Evolutionary conservation across 2,329 filamentous ascomycete species (phyloP).

Genomic region (Colletotrichum sp.): DNA sequence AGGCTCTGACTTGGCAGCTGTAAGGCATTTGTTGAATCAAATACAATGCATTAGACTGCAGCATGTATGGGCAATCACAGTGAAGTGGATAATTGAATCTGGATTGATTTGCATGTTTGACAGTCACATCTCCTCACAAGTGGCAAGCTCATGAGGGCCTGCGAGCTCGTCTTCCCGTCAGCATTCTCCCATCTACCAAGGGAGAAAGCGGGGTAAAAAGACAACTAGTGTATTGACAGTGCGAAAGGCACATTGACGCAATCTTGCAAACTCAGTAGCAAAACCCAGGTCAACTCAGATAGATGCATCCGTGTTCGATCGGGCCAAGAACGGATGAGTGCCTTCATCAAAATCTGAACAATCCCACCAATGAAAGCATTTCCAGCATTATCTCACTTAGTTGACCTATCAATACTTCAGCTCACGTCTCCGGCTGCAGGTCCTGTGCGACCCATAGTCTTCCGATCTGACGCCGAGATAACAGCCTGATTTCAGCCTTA

Average conservation of each 20-base stretch:
- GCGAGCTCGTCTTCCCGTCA: background rate
- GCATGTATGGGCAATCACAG: background rate
- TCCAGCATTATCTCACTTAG: background rate
- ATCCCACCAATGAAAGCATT: background rate
- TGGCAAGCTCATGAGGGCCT: fast-evolving
- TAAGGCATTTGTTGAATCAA: background rate
- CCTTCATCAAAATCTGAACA: fast-evolving
- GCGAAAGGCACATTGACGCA: fast-evolving
- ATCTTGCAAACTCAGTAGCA: fast-evolving
- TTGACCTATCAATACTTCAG: background rate
- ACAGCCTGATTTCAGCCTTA: background rate
- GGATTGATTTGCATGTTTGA: fast-evolving
- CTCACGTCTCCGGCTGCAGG: background rate
- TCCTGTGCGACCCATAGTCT: background rate
- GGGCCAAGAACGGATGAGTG: background rate
- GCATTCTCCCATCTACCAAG: fast-evolving
- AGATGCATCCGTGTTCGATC: background rate
- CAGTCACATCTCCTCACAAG: fast-evolving
- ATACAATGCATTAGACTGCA: background rate
- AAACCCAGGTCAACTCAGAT: background rate
- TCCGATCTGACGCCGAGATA: background rate
- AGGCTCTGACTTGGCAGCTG: background rate
- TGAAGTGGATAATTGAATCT: background rate
- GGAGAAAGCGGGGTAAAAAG: background rate
- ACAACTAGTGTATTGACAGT: fast-evolving